Conservation (phyloP, 352 stramenopile species). For the Globisporangium paroecandrum region DNA sequence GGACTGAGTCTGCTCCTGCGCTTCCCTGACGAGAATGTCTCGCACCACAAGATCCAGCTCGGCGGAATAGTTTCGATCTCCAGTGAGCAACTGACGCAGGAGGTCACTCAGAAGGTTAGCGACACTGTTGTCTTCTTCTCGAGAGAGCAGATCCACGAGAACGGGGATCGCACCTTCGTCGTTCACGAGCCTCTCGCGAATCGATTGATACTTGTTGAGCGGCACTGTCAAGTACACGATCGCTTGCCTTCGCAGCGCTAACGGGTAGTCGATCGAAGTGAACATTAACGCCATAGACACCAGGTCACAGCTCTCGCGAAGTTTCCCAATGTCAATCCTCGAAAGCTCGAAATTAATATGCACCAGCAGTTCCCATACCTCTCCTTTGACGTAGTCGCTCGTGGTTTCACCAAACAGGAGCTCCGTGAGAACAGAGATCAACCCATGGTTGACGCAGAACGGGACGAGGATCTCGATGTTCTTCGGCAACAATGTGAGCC, state of each 20-base stretch:
- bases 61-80: background rate
- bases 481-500: conserved; percentile 4
- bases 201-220: conserved; percentile 7
- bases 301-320: conserved; percentile 1
- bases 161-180: background rate
- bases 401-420: conserved; percentile 1
- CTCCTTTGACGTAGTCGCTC: background rate
- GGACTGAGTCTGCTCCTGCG: background rate
- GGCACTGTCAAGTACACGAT: conserved; percentile 11
- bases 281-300: conserved; percentile 2
- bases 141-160: conserved; percentile 2
- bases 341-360: conserved; percentile 10
- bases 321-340: background rate
- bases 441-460: conserved; percentile 8
- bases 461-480: conserved; percentile 5
- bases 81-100: background rate
- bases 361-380: conserved; percentile 10
- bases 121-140: background rate
- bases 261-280: background rate
- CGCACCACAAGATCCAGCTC: conserved; percentile 10
- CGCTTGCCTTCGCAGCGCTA: background rate
- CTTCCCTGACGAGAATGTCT: conserved; percentile 5
- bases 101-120: conserved; percentile 5
- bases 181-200: conserved; percentile 5
- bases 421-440: background rate